Conservation (phyloP, 2,329 filamentous ascomycete genomes). For the Xylariaceae sp. region DNA sequence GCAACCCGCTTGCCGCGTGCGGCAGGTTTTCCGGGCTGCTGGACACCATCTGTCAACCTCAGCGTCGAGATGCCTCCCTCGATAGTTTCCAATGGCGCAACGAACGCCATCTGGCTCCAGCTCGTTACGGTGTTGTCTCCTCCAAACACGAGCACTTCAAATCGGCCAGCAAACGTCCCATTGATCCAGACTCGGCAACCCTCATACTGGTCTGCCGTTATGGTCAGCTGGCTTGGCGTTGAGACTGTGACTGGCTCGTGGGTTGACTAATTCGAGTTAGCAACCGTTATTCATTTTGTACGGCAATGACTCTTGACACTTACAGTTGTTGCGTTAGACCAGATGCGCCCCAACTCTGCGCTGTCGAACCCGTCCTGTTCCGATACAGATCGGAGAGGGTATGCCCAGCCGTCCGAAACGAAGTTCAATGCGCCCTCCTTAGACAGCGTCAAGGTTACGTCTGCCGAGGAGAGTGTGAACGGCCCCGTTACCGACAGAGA, state of each 20-base stretch:
- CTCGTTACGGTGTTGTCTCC: slow-evolving; percentile 48
- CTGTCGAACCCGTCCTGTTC: slow-evolving; percentile 43
- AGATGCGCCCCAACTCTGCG: slow-evolving; percentile 48
- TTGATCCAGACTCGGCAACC: slow-evolving; percentile 49
- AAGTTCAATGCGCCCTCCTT: slow-evolving; percentile 39
- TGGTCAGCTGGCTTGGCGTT: slow-evolving; percentile 35
- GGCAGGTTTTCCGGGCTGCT: background rate
- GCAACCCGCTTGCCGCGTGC: no score
- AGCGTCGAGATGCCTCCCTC: slow-evolving; percentile 16
- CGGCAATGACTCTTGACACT: background rate
- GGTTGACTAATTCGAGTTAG: slow-evolving; percentile 32
- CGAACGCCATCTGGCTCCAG: slow-evolving; percentile 56
- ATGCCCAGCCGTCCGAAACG: slow-evolving; percentile 41
- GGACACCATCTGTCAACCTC: slow-evolving; percentile 11
- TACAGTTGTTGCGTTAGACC: slow-evolving; percentile 42
- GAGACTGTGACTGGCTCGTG: slow-evolving; percentile 40
- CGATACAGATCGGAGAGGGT: slow-evolving; percentile 46
- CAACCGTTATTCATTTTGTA: background rate
- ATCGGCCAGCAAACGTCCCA: slow-evolving; percentile 44
- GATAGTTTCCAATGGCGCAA: slow-evolving; percentile 42
- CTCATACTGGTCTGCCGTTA: slow-evolving; percentile 42
- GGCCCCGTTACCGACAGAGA: slow-evolving; percentile 37
- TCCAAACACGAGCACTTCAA: slow-evolving; percentile 52
- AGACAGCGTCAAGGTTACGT: slow-evolving; percentile 40
- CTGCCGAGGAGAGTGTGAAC: slow-evolving; percentile 42